A percentile compares a stretch with the other conserved stretches of the same genome.
Evolutionary conservation across 2,329 filamentous ascomycete species (phyloP).

Genomic region (Xylaria sp.): DNA sequence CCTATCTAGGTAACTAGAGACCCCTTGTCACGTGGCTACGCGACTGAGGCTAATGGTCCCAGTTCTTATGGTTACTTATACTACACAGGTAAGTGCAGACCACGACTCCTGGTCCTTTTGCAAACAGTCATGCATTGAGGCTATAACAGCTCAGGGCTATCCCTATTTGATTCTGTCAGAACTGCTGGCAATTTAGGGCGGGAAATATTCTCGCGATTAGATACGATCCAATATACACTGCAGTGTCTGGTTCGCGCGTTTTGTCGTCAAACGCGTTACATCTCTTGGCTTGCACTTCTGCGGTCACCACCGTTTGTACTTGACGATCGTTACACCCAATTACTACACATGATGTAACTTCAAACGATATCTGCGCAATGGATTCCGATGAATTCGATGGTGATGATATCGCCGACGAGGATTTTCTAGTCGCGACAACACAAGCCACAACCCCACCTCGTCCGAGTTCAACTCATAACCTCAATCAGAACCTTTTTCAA

Average conservation of each 20-base stretch:
- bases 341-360: conserved; percentile 19
- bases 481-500: conserved; percentile 30
- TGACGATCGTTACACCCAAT: conserved; percentile 15
- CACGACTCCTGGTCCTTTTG: background rate
- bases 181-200: background rate
- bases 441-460: conserved; percentile 47
- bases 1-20: background rate
- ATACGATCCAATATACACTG: background rate
- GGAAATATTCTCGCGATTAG: too few relatives aligned
- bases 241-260: background rate
- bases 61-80: background rate
- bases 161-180: background rate
- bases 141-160: too few relatives aligned
- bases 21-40: conserved; percentile 24
- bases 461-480: conserved; percentile 29
- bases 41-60: conserved; percentile 1
- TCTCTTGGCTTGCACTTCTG: background rate
- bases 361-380: conserved; percentile 43
- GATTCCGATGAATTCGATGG: conserved; percentile 68
- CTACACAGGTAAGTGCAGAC: background rate
- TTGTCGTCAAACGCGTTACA: conserved; percentile 8
- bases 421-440: conserved; percentile 65
- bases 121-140: too few relatives aligned
- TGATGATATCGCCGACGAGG: conserved; percentile 68
- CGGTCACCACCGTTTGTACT: conserved; percentile 22